Percentiles rank a stretch among this genome's conserved stretches.
These are phyloP conservation scores for Inonotus obliquus DNA, from an alignment of 1,284 basidiomycete genomes.

Conservation along the genomic window DNA sequence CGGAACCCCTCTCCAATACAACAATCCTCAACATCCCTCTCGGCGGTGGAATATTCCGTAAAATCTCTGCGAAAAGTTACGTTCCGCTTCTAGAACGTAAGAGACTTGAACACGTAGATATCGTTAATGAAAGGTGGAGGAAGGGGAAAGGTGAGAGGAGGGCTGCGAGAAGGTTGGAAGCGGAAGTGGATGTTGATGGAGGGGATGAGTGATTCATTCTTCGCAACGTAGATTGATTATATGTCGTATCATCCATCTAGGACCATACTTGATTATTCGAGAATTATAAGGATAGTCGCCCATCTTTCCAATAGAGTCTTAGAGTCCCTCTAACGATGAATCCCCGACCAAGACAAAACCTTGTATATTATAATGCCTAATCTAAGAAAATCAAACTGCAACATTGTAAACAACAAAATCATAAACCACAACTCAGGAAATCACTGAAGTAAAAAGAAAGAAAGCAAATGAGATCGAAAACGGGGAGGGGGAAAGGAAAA, in stretches of 20 bases:
- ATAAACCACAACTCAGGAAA: too few species aligned
- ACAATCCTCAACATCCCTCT: constrained; percentile 54
- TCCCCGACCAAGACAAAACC: too few species aligned
- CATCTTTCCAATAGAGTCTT: too few species aligned
- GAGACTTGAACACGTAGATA: constrained; percentile 65
- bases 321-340: too few species aligned
- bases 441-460: too few species aligned
- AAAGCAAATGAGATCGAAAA: too few species aligned
- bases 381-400: too few species aligned
- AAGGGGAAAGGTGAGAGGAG: constrained; percentile 50
- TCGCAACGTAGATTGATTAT: not conserved
- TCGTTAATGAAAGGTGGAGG: constrained; percentile 75
- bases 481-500: not conserved
- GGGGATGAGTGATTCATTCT: constrained; percentile 11
- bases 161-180: constrained; percentile 25
- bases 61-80: constrained; percentile 49
- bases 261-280: not conserved
- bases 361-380: too few species aligned
- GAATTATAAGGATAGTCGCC: not conserved
- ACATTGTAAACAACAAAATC: too few species aligned
- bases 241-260: too few species aligned
- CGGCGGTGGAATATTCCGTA: constrained; percentile 67
- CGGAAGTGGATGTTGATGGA: constrained; percentile 6
- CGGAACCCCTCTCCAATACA: not conserved
- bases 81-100: constrained; percentile 61